Evolutionary conservation across 169 alveolate genomes (phyloP).

Genomic region (Plasmodium gaboni): DNA sequence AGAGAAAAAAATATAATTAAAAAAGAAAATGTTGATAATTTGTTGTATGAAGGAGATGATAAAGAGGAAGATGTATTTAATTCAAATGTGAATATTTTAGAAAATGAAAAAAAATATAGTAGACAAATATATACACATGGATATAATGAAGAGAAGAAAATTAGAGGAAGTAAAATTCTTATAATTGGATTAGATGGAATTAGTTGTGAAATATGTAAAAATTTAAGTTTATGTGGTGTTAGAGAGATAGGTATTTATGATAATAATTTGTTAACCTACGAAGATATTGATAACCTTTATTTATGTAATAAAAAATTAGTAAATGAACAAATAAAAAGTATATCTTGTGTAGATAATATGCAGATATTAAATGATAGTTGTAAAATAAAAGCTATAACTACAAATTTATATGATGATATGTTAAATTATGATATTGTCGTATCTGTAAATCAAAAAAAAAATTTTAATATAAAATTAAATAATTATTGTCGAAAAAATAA

Average conservation of each 20-base stretch:
- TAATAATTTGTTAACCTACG: conserved; percentile 31
- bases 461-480: conserved; percentile 27
- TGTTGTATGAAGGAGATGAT: not conserved
- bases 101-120: conserved; percentile 87
- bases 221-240: conserved; percentile 62
- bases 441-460: conserved; percentile 28
- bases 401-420: conserved; percentile 1
- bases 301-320: conserved; percentile 53
- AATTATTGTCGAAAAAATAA: conserved; percentile 38
- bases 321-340: conserved; percentile 57
- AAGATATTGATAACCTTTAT: conserved; percentile 52
- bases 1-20: not conserved
- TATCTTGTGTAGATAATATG: conserved; percentile 41
- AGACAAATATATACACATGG: conserved; percentile 99
- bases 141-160: conserved; percentile 97
- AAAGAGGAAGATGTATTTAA: not conserved
- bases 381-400: conserved; percentile 59
- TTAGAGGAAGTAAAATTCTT: conserved; percentile 93
- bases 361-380: conserved; percentile 43
- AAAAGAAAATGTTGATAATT: not conserved
- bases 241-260: conserved; percentile 67
- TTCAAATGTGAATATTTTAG: conserved; percentile 17
- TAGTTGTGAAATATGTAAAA: conserved; percentile 83
- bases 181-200: conserved; percentile 96
- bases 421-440: conserved; percentile 49